Conservation (phyloP, 2,329 filamentous ascomycete species). For the Leptosphaerulina australis region DNA sequence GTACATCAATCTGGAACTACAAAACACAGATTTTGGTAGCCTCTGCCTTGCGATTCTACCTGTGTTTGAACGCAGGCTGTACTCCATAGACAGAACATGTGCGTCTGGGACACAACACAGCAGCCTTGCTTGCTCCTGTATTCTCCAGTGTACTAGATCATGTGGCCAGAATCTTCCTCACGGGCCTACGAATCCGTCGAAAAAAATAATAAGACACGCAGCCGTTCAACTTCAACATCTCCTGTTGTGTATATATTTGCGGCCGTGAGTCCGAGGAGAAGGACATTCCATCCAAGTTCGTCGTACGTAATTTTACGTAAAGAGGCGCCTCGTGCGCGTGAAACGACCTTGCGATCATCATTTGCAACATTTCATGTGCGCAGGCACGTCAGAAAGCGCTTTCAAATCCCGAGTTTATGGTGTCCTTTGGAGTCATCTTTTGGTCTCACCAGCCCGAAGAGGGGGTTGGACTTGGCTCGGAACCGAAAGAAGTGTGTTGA, state of each 20-base stretch:
- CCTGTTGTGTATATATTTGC: slow-evolving; percentile 16
- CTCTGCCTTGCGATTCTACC: background rate
- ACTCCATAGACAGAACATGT: background rate
- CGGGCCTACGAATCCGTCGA: background rate
- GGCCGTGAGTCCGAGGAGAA: slow-evolving; percentile 35
- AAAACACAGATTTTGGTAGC: background rate
- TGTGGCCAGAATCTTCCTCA: background rate
- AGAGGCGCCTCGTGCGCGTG: slow-evolving; percentile 11
- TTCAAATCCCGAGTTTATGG: background rate
- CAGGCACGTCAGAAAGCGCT: background rate
- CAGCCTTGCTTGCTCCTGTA: background rate
- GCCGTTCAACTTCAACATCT: slow-evolving; percentile 9
- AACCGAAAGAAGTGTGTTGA: slow-evolving; percentile 7
- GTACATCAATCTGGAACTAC: background rate
- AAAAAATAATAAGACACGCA: no score
- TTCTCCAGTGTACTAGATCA: no score
- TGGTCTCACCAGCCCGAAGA: background rate
- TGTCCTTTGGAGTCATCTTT: background rate
- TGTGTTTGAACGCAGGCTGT: background rate
- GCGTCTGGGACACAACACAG: background rate
- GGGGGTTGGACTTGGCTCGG: slow-evolving; percentile 10
- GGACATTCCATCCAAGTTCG: slow-evolving; percentile 12
- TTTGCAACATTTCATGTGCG: slow-evolving; percentile 11
- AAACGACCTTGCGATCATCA: slow-evolving; percentile 3
- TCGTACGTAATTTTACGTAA: slow-evolving; percentile 41